Evolutionary conservation across 805 yeast genomes (phyloP).

Genomic region (Saccharomycopsis sp.): DNA sequence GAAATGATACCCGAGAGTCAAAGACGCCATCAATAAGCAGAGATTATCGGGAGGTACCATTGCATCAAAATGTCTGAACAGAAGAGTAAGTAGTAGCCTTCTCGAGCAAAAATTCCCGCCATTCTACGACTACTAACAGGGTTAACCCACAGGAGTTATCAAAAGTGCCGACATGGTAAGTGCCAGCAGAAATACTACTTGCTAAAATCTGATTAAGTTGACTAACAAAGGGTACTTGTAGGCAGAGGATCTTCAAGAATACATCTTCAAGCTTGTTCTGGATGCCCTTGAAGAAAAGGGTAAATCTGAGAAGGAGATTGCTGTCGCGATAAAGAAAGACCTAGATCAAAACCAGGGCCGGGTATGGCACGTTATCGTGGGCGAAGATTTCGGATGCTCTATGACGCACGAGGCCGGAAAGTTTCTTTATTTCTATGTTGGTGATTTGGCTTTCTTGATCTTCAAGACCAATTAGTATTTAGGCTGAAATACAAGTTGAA

Average conservation of each 20-base stretch:
- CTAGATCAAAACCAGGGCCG: slow-evolving; percentile 59
- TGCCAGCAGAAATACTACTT: too few species aligned
- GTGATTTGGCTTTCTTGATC: slow-evolving; percentile 56
- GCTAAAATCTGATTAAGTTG: neutral
- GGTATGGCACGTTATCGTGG: slow-evolving; percentile 79
- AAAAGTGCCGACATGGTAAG: slow-evolving; percentile 18
- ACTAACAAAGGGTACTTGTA: slow-evolving; percentile 1
- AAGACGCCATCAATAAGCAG: neutral
- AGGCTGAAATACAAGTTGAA: neutral
- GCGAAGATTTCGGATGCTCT: slow-evolving; percentile 71
- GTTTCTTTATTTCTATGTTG: slow-evolving; percentile 67
- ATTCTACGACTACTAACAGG: neutral
- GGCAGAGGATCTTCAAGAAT: slow-evolving; percentile 43
- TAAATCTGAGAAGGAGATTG: slow-evolving; percentile 53
- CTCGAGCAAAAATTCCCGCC: too few species aligned
- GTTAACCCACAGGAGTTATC: slow-evolving; percentile 8
- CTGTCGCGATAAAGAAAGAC: slow-evolving; percentile 55
- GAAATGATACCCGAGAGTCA: neutral
- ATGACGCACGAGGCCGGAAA: slow-evolving; percentile 74
- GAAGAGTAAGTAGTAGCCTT: slow-evolving; percentile 8
- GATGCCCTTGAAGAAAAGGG: slow-evolving; percentile 37
- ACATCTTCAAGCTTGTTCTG: slow-evolving; percentile 40
- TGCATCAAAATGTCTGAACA: slow-evolving; percentile 9
- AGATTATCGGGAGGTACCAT: neutral
- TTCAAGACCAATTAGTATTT: slow-evolving; percentile 54